Base-by-base conservation (phyloP, 2,329 filamentous ascomycete genomes). In the Cladosporium sp. region DNA sequence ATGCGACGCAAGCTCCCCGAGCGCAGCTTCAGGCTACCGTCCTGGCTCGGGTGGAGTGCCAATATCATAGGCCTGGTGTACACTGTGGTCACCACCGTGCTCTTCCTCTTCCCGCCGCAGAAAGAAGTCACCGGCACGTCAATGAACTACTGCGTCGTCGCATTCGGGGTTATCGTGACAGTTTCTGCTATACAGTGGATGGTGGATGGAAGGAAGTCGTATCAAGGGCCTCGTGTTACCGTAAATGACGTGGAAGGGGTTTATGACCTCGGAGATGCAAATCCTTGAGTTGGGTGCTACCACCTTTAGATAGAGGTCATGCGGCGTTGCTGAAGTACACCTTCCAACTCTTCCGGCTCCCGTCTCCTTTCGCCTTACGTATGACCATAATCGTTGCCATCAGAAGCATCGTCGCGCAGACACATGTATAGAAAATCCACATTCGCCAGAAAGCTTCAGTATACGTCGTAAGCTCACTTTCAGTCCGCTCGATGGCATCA, bases 61-160 rank as follows among this genome's bases (percentile, higher is more conserved):
- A 85, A 85, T 51, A 18, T 65, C 9, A 45, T 57, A 22, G 83
- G 84, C 3, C 74, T 88, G 44, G 69, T 71, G 0, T 88, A 84
- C 69, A 78, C 83, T 1, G 67, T 80, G 7, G 65, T 87, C 9
- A 87, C 84, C 0, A 87, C 83, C 0, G 79, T 87, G 1, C 73
- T 88, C 1, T 88, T 88, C 66, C 74, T 87, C 18, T 86, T 87
- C 68, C 85, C 85, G 1, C 84, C 85, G 0, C 74, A 74, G 10
- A 63, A 81, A 2, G 82, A 82, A 0, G 81, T 83, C 3, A 81
- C 80, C 0, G 73, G 76, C 0, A 78, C 71, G 56, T 86, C 78
- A 67, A 87, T 87, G 85, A 88, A 76, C 78, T 71, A 61, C 74
- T 70, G 33, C 54, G 71, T 76, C 43, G 77, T 74, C 16, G 77